Percentiles rank a stretch among this genome's conserved stretches.
These are phyloP conservation scores for Sinapis alba DNA, from an alignment of 441 rosid species.

Conservation along the genomic window DNA sequence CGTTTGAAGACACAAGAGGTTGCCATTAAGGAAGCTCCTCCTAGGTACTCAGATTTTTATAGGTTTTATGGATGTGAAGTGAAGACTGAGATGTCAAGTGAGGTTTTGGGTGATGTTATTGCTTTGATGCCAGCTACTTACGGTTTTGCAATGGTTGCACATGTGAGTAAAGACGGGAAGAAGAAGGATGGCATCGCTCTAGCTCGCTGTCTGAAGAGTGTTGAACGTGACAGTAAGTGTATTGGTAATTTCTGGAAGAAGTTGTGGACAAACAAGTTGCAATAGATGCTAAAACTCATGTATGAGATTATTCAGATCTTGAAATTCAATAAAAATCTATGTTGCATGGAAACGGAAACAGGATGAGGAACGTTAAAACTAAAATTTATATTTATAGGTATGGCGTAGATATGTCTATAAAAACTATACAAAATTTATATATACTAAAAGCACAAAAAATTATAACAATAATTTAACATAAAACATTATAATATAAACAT, in stretches of 20 bases:
- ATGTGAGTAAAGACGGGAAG: slow-evolving; percentile 9
- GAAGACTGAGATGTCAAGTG: neutral
- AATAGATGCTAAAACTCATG: slow-evolving; percentile 7
- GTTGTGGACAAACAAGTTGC: slow-evolving; percentile 18
- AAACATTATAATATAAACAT: neutral
- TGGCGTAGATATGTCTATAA: too few relatives aligned
- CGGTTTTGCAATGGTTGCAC: slow-evolving; percentile 26
- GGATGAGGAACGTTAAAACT: too few relatives aligned
- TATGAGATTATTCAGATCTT: slow-evolving; percentile 19
- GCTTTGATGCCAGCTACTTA: slow-evolving; percentile 21
- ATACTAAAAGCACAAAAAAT: neutral
- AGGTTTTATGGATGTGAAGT: neutral
- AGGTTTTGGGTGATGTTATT: neutral
- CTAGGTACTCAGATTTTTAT: neutral
- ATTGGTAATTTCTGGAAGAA: neutral
- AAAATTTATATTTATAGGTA: too few relatives aligned
- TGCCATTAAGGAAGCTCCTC: slow-evolving; percentile 14
- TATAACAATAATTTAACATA: neutral
- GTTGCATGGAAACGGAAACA: too few relatives aligned
- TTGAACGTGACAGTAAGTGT: neutral
- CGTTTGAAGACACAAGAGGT: slow-evolving; percentile 9
- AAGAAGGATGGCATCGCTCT: slow-evolving; percentile 13
- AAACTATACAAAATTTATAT: too few relatives aligned
- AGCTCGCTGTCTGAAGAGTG: slow-evolving; percentile 22
- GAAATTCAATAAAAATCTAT: neutral